Base-by-base conservation (phyloP, 306 rosid genomes). In the Cercis canadensis region DNA sequence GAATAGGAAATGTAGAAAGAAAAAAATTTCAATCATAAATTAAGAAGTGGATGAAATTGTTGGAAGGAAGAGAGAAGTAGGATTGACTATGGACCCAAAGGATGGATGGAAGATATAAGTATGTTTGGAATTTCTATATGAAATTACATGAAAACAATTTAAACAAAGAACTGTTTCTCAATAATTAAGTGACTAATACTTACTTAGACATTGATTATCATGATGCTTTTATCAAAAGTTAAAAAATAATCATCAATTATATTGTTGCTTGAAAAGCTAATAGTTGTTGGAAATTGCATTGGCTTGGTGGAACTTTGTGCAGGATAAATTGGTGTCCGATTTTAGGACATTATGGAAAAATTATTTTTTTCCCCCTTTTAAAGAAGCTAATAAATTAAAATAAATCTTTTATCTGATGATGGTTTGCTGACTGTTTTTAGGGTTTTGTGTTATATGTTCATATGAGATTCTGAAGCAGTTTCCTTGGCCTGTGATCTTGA, bases 211-310 rank as follows among this genome's bases (percentile, higher is more conserved):
- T 4, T 41, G 37, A 40, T 6, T 67, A 32, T 11, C 41, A 14
- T 36, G 17, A 55, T 62, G 62, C 34, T 56, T 63, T 56, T n/a
- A n/a, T 57, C 52, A 19, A 4, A 55, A 49, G 24, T 72, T 32
- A 24, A 17, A 57, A 16, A 64, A 29, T 39, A 62, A 17, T 54
- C 14, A 55, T 47, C 41, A 16, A 24, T 31, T 56, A 3, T n/a
- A 9, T 57, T 47, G 8, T 54, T 70, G 37, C 31, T 52, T n/a
- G 41, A 11, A 52, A 39, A 43, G n/a, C 39, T 43, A 18, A 51
- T 58, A 51, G 45, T 67, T n/a, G 50, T 54, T 56, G 51, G 64
- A 39, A 32, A 57, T 9, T 57, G 36, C n/a, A 45, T 62, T 24
- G 62, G 24, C 31, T 72, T 61, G 19, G 39, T 73, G 33, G 9